Conservation (phyloP, 139 green algal species). For the Pleodorina starrii region DNA sequence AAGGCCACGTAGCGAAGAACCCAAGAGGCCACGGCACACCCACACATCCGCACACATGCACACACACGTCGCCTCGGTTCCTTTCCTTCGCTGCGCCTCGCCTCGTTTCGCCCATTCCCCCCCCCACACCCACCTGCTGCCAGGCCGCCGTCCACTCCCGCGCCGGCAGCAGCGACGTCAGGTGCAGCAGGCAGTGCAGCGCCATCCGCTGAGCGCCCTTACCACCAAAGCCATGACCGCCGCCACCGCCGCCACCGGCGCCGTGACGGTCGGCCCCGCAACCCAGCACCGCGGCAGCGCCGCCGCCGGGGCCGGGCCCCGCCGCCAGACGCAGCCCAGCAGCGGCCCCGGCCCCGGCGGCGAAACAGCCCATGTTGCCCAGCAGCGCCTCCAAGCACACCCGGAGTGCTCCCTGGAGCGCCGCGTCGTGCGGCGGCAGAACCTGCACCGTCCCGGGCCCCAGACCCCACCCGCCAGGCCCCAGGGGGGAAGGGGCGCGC, state of each 20-base stretch:
- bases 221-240: constrained; percentile 53
- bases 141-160: constrained; percentile 53
- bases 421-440: not conserved
- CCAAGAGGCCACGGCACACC: too few species aligned
- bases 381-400: constrained; percentile 51
- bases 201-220: constrained; percentile 58
- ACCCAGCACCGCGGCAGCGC: not conserved
- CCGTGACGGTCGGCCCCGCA: not conserved
- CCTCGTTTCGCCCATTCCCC: too few species aligned
- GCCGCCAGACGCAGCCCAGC: not conserved
- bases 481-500: too few species aligned
- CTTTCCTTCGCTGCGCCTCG: too few species aligned
- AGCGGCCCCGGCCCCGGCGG: not conserved
- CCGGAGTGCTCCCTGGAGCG: constrained; percentile 31
- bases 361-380: constrained; percentile 45
- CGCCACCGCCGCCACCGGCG: not conserved
- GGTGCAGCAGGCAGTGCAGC: constrained; percentile 52
- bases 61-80: not conserved
- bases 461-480: too few species aligned
- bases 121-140: constrained; percentile 56
- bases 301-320: not conserved
- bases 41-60: not conserved
- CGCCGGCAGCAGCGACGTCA: constrained; percentile 53
- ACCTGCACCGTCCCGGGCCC: too few species aligned
- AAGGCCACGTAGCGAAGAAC: too few species aligned